Evolutionary conservation across 495 filamentous ascomycete species (phyloP).

Genomic region (Patellaria atrata): DNA sequence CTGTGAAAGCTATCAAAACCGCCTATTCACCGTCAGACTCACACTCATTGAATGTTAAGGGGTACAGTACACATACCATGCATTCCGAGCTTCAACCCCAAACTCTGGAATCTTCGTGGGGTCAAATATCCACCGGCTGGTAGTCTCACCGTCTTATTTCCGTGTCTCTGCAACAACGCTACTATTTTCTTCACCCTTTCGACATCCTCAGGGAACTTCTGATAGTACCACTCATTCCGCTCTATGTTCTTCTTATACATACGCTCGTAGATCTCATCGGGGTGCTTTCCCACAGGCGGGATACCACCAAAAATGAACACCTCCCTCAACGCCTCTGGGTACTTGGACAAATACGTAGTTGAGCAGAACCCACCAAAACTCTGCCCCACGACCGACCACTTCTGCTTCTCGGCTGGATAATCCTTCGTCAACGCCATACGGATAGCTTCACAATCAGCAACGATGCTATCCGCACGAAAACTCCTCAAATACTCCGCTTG

Average conservation of each 20-base stretch:
- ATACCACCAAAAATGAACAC: conserved; percentile 74
- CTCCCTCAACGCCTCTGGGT: conserved; percentile 63
- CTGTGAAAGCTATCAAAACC: conserved; percentile 24
- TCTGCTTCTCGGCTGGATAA: conserved; percentile 53
- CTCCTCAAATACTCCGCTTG: conserved; percentile 74
- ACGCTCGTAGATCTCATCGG: conserved; percentile 61
- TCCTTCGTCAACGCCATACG: conserved; percentile 54
- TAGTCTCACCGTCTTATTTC: conserved; percentile 40
- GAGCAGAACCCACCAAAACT: conserved; percentile 83
- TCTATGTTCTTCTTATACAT: conserved; percentile 51
- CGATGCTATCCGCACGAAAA: conserved; percentile 77
- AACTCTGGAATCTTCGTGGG: conserved; percentile 51
- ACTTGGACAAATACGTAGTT: conserved; percentile 66
- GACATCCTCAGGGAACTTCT: conserved; percentile 76
- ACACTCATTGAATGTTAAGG: not conserved
- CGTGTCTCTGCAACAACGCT: conserved; percentile 36
- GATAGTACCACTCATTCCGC: conserved; percentile 64
- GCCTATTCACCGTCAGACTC: conserved; percentile 10
- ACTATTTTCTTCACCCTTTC: conserved; percentile 51
- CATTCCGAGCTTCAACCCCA: conserved; percentile 62
- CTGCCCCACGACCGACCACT: conserved; percentile 76
- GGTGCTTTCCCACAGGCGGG: conserved; percentile 52
- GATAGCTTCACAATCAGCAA: conserved; percentile 79
- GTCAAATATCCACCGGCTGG: conserved; percentile 56
- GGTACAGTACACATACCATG: conserved; percentile 39